phyloP scores from a whole-genome alignment of 371 early-diverging fungal genomes.

The Mucor piriformis region DNA sequence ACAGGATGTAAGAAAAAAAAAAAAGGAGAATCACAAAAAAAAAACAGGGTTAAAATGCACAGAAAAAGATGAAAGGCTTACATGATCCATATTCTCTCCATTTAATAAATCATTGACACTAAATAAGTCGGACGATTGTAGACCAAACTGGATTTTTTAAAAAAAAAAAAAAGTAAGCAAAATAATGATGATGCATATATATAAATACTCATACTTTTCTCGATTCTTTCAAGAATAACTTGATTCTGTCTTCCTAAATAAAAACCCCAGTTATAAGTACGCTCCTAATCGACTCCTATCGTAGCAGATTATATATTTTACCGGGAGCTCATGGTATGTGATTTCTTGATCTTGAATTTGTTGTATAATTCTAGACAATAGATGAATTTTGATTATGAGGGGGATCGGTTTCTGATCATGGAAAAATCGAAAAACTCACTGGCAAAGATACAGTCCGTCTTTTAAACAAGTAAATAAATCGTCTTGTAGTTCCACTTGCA shows the following conservation, averaged over 20 bases:
- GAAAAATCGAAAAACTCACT: no score
- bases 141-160: constrained; percentile 26
- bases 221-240: constrained; percentile 28
- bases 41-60: constrained; percentile 2
- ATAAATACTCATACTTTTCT: constrained; percentile 31
- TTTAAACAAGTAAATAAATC: constrained; percentile 68
- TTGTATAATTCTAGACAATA: neutral
- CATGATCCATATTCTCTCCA: constrained; percentile 34
- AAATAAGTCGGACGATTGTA: constrained; percentile 31
- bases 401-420: no score
- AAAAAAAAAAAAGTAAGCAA: neutral
- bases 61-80: constrained; percentile 17
- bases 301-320: neutral
- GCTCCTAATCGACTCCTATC: no score
- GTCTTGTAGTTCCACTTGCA: constrained; percentile 41
- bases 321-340: constrained; percentile 2
- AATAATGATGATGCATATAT: neutral
- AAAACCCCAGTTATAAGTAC: no score
- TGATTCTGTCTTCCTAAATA: constrained; percentile 27
- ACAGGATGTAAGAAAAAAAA: neutral
- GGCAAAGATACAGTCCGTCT: constrained; percentile 84
- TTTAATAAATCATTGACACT: constrained; percentile 31
- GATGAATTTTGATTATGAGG: neutral
- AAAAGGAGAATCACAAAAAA: constrained; percentile 4
- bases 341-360: neutral